Evolutionary conservation across 805 yeast genomes (phyloP).

Genomic region (Torulaspora gathmanii): DNA sequence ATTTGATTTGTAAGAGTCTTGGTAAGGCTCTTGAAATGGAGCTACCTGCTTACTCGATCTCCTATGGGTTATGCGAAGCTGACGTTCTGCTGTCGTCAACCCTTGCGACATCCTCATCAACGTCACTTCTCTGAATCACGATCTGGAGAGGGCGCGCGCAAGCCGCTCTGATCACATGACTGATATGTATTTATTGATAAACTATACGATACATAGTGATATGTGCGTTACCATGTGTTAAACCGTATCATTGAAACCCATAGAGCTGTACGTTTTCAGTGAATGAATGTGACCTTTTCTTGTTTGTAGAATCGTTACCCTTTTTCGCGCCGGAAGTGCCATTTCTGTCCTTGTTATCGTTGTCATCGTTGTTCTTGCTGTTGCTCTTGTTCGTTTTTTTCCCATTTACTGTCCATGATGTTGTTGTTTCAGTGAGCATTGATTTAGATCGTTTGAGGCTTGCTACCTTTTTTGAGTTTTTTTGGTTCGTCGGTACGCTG

Average conservation of each 20-base stretch:
- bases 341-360: neutral
- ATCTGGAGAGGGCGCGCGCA: constrained; percentile 1
- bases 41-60: too few relatives aligned
- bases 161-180: neutral
- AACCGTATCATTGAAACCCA: constrained; percentile 10
- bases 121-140: neutral
- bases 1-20: neutral
- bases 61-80: neutral
- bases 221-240: neutral
- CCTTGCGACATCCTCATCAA: neutral
- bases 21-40: too few relatives aligned
- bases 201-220: neutral
- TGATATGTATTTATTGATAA: neutral
- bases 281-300: constrained; percentile 13
- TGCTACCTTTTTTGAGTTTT: constrained; percentile 12
- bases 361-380: constrained; percentile 1
- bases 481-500: constrained; percentile 21
- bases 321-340: constrained; percentile 1
- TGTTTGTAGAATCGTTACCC: constrained; percentile 5
- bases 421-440: constrained; percentile 17
- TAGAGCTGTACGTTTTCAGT: constrained; percentile 10
- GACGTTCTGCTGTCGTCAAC: neutral
- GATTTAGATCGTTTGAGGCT: constrained; percentile 30
- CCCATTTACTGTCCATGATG: constrained; percentile 4
- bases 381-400: constrained; percentile 3